Conservation (phyloP, 164 flowering plant genomes). For the Houttuynia cordata region DNA sequence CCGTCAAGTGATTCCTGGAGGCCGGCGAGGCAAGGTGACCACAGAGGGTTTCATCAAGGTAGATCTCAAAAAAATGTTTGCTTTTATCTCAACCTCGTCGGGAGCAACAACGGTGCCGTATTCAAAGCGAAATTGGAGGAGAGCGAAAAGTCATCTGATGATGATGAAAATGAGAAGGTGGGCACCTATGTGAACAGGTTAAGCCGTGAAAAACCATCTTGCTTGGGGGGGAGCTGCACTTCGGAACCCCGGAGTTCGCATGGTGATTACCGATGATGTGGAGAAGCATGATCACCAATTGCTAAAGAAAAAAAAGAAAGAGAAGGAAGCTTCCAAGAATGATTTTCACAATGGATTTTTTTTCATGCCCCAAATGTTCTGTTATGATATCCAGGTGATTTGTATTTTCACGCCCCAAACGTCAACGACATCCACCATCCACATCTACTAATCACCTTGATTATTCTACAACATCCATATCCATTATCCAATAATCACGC, state of each 20-base stretch:
- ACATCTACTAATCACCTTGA: too few relatives aligned
- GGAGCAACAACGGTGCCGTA: conserved; percentile 60
- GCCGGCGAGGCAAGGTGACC: too few relatives aligned
- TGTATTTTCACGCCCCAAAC: too few relatives aligned
- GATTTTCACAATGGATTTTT: too few relatives aligned
- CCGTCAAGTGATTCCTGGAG: too few relatives aligned
- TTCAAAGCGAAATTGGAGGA: conserved; percentile 37
- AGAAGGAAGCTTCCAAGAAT: not conserved
- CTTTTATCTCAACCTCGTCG: conserved; percentile 70
- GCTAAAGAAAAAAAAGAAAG: conserved; percentile 11
- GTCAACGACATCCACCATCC: too few relatives aligned
- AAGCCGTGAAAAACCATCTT: conserved; percentile 74
- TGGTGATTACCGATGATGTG: conserved; percentile 34
- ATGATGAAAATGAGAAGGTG: conserved; percentile 22
- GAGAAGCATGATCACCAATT: conserved; percentile 10
- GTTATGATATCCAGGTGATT: too few relatives aligned
- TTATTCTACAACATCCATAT: too few relatives aligned
- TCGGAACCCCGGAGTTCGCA: conserved; percentile 72
- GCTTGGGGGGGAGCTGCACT: conserved; percentile 49
- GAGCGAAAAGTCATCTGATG: not conserved
- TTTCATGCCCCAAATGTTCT: too few relatives aligned
- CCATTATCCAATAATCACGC: too few relatives aligned
- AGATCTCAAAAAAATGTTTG: too few relatives aligned
- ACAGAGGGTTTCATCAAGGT: too few relatives aligned
- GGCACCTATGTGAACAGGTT: conserved; percentile 59